Percentiles rank a stretch among this genome's conserved stretches.
Evolutionary conservation across 805 yeast genomes (phyloP).

Genomic region (Metschnikowia orientalis): DNA sequence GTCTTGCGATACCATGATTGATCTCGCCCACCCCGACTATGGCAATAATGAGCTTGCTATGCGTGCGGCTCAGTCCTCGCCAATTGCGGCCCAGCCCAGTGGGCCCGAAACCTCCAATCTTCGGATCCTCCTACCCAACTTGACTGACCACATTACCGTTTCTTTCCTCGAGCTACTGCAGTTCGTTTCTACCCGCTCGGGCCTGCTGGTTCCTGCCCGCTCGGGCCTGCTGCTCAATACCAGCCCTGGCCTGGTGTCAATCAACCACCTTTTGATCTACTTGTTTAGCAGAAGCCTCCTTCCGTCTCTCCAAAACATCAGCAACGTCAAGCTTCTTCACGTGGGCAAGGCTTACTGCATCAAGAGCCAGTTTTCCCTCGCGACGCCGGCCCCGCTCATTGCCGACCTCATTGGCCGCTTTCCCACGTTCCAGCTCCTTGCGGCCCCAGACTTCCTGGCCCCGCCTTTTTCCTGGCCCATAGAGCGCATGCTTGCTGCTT

Average conservation of each 20-base stretch:
- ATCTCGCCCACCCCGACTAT: conserved; percentile 1
- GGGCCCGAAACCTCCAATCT: conserved; percentile 1
- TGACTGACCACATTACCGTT: conserved; percentile 9
- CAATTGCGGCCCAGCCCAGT: background rate
- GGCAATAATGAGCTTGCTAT: background rate
- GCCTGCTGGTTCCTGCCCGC: background rate
- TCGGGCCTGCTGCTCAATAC: background rate
- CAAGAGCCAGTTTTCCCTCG: conserved; percentile 9
- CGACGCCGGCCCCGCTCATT: conserved; percentile 7
- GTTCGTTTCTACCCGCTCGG: conserved; percentile 6
- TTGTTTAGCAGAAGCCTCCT: conserved; percentile 8
- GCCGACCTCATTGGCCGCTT: conserved; percentile 6
- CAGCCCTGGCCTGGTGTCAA: conserved; percentile 1
- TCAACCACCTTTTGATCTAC: conserved; percentile 14
- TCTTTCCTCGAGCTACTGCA: conserved; percentile 7
- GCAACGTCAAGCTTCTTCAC: conserved; percentile 15
- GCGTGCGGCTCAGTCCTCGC: no score
- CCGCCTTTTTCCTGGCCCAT: conserved; percentile 9
- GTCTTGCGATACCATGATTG: conserved; percentile 9
- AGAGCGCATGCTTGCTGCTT: conserved; percentile 1
- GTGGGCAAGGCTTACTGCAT: conserved; percentile 13
- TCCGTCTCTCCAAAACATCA: conserved; percentile 7
- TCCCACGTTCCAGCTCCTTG: conserved; percentile 16
- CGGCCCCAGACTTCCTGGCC: conserved; percentile 1
- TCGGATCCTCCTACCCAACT: conserved; percentile 15